Evolutionary conservation across 129 eudicot species (phyloP).

Genomic region (Artemisia tridentata): DNA sequence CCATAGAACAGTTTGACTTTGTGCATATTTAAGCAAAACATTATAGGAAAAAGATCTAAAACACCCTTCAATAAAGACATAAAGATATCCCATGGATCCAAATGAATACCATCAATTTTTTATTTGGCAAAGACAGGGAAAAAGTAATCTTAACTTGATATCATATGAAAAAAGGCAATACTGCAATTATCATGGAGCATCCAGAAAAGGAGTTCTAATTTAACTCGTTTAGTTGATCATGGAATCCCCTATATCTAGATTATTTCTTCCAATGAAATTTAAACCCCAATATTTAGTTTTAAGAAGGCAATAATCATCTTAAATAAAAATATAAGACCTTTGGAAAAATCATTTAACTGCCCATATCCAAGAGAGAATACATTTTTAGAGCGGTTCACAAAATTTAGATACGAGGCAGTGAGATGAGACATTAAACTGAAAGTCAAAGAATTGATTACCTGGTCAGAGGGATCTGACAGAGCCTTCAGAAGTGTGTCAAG

Average conservation of each 20-base stretch:
- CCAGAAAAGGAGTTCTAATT: too few species aligned
- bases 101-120: background rate
- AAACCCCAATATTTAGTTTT: too few species aligned
- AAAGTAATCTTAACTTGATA: background rate
- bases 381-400: too few species aligned
- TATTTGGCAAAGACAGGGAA: too few species aligned
- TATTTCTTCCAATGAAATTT: too few species aligned
- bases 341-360: too few species aligned
- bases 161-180: background rate
- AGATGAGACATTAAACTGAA: slow-evolving; percentile 13
- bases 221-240: background rate
- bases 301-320: too few species aligned
- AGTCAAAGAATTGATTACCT: slow-evolving; percentile 53
- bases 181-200: too few species aligned
- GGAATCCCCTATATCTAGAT: background rate
- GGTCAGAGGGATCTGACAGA: slow-evolving; percentile 90
- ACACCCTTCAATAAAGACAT: background rate
- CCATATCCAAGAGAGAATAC: too few species aligned
- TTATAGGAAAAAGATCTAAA: background rate
- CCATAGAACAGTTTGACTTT: slow-evolving; percentile 11
- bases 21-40: background rate
- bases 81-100: slow-evolving; percentile 3
- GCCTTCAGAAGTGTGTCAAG: slow-evolving; percentile 90
- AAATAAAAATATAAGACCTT: too few species aligned
- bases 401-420: background rate